A percentile compares a stretch with the other conserved stretches of the same genome.
phyloP scores from a whole-genome alignment of 495 filamentous ascomycete species.

The Neurospora sp. region DNA sequence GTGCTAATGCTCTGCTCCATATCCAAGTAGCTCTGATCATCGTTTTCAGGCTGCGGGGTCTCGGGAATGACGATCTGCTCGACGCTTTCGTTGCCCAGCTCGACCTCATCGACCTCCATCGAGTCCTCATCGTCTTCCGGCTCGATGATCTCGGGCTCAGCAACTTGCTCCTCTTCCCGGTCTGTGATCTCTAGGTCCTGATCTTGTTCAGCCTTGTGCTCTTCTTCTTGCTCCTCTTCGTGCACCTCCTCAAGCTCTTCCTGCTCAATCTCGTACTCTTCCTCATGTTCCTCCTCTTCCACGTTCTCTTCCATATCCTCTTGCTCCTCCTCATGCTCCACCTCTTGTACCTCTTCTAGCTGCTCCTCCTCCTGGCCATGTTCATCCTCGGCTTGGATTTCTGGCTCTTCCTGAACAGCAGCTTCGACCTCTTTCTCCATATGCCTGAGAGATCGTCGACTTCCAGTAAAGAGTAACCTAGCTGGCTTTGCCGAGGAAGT shows the following conservation, averaged over 20 bases:
- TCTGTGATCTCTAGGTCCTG: background rate
- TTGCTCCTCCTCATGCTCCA: background rate
- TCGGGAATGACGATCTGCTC: background rate
- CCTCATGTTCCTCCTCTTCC: background rate
- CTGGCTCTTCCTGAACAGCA: background rate
- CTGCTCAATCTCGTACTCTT: background rate
- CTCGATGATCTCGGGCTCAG: background rate
- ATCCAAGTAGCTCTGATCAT: background rate
- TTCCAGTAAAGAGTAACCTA: background rate
- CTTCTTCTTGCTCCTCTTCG: background rate
- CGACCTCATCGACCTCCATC: constrained; percentile 9
- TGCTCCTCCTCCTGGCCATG: background rate
- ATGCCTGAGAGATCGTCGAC: background rate
- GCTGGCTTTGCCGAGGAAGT: background rate
- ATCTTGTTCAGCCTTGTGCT: background rate
- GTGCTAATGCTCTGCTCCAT: background rate
- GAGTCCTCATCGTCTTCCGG: background rate
- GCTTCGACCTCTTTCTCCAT: background rate
- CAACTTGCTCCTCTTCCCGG: background rate
- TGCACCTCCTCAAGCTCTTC: background rate
- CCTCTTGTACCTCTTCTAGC: background rate
- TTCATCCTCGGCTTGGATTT: background rate
- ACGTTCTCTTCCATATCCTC: background rate
- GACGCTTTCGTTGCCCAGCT: constrained; percentile 8
- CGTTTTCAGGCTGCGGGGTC: background rate